Conservation (phyloP, 108 stramenopile genomes). For the Fragilariopsis cylindrus region DNA sequence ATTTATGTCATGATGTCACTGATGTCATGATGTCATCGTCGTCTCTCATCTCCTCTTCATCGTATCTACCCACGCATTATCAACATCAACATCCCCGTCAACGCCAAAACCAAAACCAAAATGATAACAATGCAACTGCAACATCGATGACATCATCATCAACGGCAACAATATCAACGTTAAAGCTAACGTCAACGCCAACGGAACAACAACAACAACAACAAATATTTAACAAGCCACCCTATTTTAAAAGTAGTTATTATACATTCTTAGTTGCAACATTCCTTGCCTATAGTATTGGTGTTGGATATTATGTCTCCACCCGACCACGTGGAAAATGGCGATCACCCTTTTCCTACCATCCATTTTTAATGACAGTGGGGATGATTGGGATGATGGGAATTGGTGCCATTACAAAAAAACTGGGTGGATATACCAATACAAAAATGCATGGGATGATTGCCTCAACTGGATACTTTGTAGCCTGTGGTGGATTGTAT, state of each 20-base stretch:
- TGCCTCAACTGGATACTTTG: conserved; percentile 51
- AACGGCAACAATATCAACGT: background rate
- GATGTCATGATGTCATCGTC: too few species aligned
- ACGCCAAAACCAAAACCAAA: too few species aligned
- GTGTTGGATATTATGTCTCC: conserved; percentile 36
- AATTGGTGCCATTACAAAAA: conserved; percentile 67
- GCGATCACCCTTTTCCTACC: conserved; percentile 72
- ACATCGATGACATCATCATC: too few species aligned
- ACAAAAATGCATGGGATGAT: conserved; percentile 82
- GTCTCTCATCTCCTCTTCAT: too few species aligned
- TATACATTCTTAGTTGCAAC: conserved; percentile 11
- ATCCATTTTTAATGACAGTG: conserved; percentile 77
- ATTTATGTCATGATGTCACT: too few species aligned
- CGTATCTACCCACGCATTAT: too few species aligned
- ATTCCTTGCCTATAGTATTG: conserved; percentile 27
- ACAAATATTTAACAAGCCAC: background rate
- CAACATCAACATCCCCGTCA: too few species aligned
- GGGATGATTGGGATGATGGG: conserved; percentile 81
- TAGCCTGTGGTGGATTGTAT: conserved; percentile 55
- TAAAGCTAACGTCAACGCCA: background rate
- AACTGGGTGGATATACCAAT: conserved; percentile 80
- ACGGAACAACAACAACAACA: background rate
- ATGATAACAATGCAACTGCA: too few species aligned
- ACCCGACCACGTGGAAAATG: conserved; percentile 63
- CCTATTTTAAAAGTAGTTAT: too few species aligned